Evolutionary conservation across 352 stramenopile species (phyloP), one percentile per base, ranked within the genome.

Genomic region (Blastocystis sp.): DNA sequence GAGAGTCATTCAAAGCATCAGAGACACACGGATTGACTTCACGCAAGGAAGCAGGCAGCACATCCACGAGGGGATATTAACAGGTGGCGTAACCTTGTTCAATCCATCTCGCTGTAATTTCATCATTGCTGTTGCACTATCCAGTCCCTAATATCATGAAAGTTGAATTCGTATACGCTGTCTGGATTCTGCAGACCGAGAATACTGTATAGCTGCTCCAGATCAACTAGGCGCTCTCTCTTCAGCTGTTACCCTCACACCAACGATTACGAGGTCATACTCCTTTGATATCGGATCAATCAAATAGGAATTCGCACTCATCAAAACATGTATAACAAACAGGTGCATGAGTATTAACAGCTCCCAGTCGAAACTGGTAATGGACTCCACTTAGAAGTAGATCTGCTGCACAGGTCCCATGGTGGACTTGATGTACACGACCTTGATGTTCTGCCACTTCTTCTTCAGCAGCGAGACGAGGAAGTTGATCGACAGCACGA

Each of bases 401-500:
- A 99, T 98, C 93, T 99, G 96, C 88, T 96, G 92, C 63, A 95
- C 91, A 77, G 97, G 97, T 79, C 97, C 97, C 97, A 99, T 99
- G 90, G 97, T 98, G 87, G 92, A 96, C 95, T 99, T 99, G 91
- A 99, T 94, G 95, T 98, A 99, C 84, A 99, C 94, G 89, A 98
- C 94, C 92, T 98, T 98, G 94, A 99, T 98, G 94, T 99, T 99
- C 92, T 99, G 97, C 97, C 97, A 99, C 93, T 98, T 97, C 95
- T 99, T 99, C 95, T 99, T 99, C 5, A 99, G 93, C 76, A 99
- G 93, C 91, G 95, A 98, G 18, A 96, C 97, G 63, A 99, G 92
- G 92, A 99, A 99, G 95, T 99, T 99, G 77, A 96, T 94, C 89
- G 96, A 94, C 89, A 99, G 92, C 92, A 98, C 95, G 56, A 97